These are phyloP conservation scores for Acorus gramineus DNA, from an alignment of 106 monocot genomes.

Conservation along the genomic window DNA sequence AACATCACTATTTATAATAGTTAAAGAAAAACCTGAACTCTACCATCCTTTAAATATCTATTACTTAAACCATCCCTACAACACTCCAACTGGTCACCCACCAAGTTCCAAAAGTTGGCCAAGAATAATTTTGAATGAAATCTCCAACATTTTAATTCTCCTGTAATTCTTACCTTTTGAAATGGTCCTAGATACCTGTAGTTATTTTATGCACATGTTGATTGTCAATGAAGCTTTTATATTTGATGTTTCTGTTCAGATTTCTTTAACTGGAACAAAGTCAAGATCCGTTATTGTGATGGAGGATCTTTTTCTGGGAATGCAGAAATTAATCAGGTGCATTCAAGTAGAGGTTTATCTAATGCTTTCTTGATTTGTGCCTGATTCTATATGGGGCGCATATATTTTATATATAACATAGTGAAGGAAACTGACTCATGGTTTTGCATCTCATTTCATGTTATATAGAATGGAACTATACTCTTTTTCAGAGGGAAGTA, in stretches of 20 bases:
- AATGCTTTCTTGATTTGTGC: not conserved
- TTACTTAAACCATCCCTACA: too few relatives aligned
- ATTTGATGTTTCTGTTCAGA: conserved; percentile 32
- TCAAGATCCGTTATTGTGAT: conserved; percentile 88
- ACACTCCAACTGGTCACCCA: too few relatives aligned
- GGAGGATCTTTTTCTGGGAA: conserved; percentile 79
- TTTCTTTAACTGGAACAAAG: conserved; percentile 97
- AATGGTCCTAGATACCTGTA: too few relatives aligned
- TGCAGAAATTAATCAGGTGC: conserved; percentile 42
- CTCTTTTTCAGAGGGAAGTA: conserved; percentile 76
- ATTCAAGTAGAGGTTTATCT: not conserved
- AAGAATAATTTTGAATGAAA: too few relatives aligned
- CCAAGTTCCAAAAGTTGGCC: too few relatives aligned
- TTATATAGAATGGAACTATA: conserved; percentile 41
- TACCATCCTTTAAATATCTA: too few relatives aligned
- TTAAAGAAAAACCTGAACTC: too few relatives aligned
- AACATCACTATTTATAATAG: too few relatives aligned
- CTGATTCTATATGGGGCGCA: not conserved
- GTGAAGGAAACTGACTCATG: not conserved
- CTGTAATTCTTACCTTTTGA: too few relatives aligned
- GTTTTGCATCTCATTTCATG: not conserved
- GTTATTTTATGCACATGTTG: not conserved
- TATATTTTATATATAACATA: not conserved
- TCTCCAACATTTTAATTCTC: too few relatives aligned
- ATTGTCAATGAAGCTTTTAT: not conserved